These are phyloP conservation scores for Allomyces javanicus DNA, from an alignment of 192 early-diverging fungal species.

Conservation along the genomic window DNA sequence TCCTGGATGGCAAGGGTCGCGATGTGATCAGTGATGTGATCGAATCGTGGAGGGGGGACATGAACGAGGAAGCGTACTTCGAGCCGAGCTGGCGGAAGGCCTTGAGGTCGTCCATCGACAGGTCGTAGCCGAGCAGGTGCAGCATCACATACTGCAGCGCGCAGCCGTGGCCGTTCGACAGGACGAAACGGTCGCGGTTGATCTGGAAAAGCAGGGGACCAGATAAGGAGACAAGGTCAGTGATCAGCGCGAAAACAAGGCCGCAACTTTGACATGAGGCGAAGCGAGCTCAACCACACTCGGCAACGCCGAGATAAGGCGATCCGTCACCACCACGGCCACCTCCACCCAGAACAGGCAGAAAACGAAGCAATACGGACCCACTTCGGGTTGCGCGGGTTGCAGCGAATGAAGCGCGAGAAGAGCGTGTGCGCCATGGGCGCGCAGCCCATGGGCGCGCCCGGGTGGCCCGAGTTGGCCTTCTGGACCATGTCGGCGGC, in stretches of 20 bases:
- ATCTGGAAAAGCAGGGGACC: conserved; percentile 17
- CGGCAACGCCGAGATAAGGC: too few relatives aligned
- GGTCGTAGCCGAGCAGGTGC: conserved; percentile 73
- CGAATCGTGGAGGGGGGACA: background rate
- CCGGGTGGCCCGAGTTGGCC: conserved; percentile 87
- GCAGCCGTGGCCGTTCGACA: conserved; percentile 96
- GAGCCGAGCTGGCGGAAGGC: conserved; percentile 61
- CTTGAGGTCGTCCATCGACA: conserved; percentile 80
- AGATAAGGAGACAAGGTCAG: too few relatives aligned
- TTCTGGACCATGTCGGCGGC: conserved; percentile 73
- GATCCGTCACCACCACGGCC: too few relatives aligned
- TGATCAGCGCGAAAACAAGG: too few relatives aligned
- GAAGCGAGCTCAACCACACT: too few relatives aligned
- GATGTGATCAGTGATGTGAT: conserved; percentile 1
- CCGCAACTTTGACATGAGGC: too few relatives aligned
- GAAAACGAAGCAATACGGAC: conserved; percentile 18
- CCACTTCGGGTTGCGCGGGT: conserved; percentile 81
- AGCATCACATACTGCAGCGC: conserved; percentile 75
- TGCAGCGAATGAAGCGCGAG: conserved; percentile 55
- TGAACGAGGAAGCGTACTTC: conserved; percentile 35
- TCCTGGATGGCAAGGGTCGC: conserved; percentile 26
- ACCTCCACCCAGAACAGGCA: background rate
- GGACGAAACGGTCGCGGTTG: conserved; percentile 90
- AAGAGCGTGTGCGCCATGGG: conserved; percentile 84
- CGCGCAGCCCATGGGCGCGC: conserved; percentile 94